Conservation (phyloP, 352 stramenopile genomes). For the Globisporangium middletonii region DNA sequence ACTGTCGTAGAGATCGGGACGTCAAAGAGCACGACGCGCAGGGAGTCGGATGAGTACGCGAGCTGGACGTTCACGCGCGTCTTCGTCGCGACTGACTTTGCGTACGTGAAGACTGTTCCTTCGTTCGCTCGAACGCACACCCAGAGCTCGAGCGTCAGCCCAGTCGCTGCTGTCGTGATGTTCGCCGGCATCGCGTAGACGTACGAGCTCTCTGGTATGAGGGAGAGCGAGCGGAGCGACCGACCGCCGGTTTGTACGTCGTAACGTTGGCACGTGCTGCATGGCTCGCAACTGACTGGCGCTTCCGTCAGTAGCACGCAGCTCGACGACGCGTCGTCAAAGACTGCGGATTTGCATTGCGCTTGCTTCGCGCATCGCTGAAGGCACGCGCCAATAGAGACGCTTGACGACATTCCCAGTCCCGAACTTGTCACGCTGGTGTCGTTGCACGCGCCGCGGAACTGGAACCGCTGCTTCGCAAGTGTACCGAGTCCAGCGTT, state of each 20-base stretch:
- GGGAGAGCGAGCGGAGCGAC: constrained; percentile 1
- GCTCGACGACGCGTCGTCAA: not conserved
- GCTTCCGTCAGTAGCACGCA: constrained; percentile 5
- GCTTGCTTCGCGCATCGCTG: not conserved
- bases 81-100: constrained; percentile 13
- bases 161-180: not conserved
- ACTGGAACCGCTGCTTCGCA: constrained; percentile 17
- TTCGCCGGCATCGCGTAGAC: constrained; percentile 1
- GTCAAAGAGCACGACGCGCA: constrained; percentile 4
- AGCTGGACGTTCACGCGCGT: constrained; percentile 7
- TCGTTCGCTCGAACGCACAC: constrained; percentile 13
- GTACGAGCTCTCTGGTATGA: constrained; percentile 2
- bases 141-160: constrained; percentile 25
- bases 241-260: not conserved
- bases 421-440: not conserved
- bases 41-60: not conserved
- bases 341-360: constrained; percentile 4
- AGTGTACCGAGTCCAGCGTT: constrained; percentile 13
- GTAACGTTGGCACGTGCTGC: constrained; percentile 5
- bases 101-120: constrained; percentile 23
- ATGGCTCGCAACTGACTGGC: not conserved
- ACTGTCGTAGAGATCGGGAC: constrained; percentile 1
- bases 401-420: not conserved
- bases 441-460: constrained; percentile 12
- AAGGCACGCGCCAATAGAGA: not conserved